A percentile compares a stretch with the other conserved stretches of the same genome.
Conservation (phyloP, 768 basidiomycete genomes). For the Chalciporus piperatus region DNA sequence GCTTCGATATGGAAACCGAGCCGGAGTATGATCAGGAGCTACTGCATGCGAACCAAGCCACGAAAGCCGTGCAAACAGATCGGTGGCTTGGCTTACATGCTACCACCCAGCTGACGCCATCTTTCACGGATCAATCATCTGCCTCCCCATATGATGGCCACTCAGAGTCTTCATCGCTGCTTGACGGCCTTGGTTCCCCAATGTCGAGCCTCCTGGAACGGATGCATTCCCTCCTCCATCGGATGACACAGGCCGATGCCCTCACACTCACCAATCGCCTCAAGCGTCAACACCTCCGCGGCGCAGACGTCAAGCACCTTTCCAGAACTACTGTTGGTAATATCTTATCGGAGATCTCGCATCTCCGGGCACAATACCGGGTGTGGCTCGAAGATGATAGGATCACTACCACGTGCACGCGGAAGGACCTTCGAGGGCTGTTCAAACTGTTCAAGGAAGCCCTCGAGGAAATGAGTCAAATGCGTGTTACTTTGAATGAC, state of each 20-base stretch:
- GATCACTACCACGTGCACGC: slow-evolving; percentile 55
- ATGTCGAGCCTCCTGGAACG: slow-evolving; percentile 63
- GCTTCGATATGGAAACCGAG: slow-evolving; percentile 47
- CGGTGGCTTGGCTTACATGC: slow-evolving; percentile 28
- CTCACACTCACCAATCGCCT: slow-evolving; percentile 84
- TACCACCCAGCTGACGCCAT: slow-evolving; percentile 35
- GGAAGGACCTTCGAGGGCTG: slow-evolving; percentile 78
- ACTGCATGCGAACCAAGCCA: slow-evolving; percentile 44
- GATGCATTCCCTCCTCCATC: slow-evolving; percentile 58
- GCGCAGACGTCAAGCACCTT: slow-evolving; percentile 83
- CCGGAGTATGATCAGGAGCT: slow-evolving; percentile 32
- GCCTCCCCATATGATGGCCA: slow-evolving; percentile 54
- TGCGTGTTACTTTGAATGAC: slow-evolving; percentile 84
- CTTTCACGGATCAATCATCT: slow-evolving; percentile 35
- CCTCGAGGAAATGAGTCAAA: slow-evolving; percentile 76
- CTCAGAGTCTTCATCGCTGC: slow-evolving; percentile 74
- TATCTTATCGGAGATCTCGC: slow-evolving; percentile 67
- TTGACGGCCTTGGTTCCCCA: slow-evolving; percentile 48
- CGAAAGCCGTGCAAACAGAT: slow-evolving; percentile 72
- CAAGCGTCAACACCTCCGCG: slow-evolving; percentile 84
- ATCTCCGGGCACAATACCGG: slow-evolving; percentile 73
- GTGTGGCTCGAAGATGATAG: slow-evolving; percentile 73
- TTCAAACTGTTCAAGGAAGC: slow-evolving; percentile 85
- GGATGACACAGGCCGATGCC: slow-evolving; percentile 74
- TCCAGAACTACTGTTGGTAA: slow-evolving; percentile 77